Evolutionary conservation across 1,284 basidiomycete genomes (phyloP).

Genomic region (Ceratobasidium papillatum): DNA sequence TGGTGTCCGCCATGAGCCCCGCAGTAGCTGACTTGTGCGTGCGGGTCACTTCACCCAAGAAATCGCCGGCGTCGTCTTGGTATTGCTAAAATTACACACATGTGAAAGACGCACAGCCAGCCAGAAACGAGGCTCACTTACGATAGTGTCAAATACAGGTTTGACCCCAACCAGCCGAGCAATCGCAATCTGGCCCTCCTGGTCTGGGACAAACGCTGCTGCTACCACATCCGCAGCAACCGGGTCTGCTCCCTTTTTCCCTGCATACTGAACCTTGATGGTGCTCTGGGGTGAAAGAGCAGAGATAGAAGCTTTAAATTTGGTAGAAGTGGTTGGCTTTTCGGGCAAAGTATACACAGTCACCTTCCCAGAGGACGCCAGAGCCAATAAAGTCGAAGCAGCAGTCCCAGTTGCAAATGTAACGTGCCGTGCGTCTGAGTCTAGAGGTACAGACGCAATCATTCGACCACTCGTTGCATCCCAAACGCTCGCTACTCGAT

Average conservation of each 20-base stretch:
- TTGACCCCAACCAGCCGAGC: conserved; percentile 69
- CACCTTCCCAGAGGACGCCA: conserved; percentile 73
- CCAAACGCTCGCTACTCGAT: conserved; percentile 80
- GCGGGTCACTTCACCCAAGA: conserved; percentile 64
- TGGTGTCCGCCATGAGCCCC: conserved; percentile 39
- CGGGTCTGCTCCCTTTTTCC: conserved; percentile 48
- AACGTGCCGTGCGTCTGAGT: conserved; percentile 70
- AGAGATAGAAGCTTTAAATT: conserved; percentile 51
- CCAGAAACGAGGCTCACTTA: conserved; percentile 54
- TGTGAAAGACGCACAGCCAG: conserved; percentile 8
- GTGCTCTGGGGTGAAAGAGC: conserved; percentile 63
- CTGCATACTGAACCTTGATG: conserved; percentile 56
- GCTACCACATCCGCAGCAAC: conserved; percentile 58
- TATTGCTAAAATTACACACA: conserved; percentile 57
- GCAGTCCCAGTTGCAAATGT: conserved; percentile 54
- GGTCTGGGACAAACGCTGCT: conserved; percentile 57
- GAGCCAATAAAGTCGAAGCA: conserved; percentile 62
- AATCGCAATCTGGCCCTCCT: conserved; percentile 62
- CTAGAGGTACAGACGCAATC: conserved; percentile 70
- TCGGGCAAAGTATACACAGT: conserved; percentile 68
- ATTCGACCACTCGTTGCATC: conserved; percentile 63
- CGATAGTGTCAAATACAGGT: conserved; percentile 73
- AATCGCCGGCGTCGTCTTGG: conserved; percentile 64
- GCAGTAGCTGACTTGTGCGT: conserved; percentile 47
- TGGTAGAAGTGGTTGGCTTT: conserved; percentile 56